Evolutionary conservation across 495 filamentous ascomycete genomes (phyloP), one percentile per base, ranked within the genome.

Genomic region (Xylaria intraflava): DNA sequence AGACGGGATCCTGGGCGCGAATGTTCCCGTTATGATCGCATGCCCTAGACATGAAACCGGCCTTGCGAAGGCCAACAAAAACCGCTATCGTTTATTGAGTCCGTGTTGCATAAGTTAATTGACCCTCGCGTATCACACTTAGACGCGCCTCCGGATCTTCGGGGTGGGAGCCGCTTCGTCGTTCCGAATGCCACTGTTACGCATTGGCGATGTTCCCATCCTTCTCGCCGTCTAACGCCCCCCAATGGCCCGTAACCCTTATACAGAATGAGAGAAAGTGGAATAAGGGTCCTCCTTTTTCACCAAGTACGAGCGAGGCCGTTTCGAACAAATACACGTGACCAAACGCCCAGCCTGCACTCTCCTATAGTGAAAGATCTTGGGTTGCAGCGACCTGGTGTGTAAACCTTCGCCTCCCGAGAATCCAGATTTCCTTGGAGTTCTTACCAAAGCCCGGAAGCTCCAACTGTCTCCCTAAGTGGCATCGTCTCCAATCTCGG

Each of bases 91-190:
- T 6, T 6, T 11, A 3, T 36, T 19, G 35, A 3, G 23, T 27
- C 27, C 29, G n/a, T 29, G 23, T 10, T 14, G 12, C 27, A 10
- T 26, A 9, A 7, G 14, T 20, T 39, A 14, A n/a, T 12, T 45
- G 23, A 20, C 9, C 10, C 16, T 26, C 14, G 41, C 6, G 46
- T 26, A n/a, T 11, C 38, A 20, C 10, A 41, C n/a, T n/a, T n/a
- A n/a, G n/a, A n/a, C n/a, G n/a, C 20, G 19, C 19, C 1, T 9
- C 29, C 51, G 51, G 51, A 53, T 53, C 14, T 27, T 39, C 46
- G 46, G 46, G 35, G 46, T 38, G 6, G 23, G 27, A 33, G 49
- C 49, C 49, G 49, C 39, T 40, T 24, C 19, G 17, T 40, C 29
- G 40, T 16, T 11, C 38, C 17, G 16, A 20, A 30, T 2, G 31